Conservation (phyloP, 345 rosid genomes). For the Salix dunnii region DNA sequence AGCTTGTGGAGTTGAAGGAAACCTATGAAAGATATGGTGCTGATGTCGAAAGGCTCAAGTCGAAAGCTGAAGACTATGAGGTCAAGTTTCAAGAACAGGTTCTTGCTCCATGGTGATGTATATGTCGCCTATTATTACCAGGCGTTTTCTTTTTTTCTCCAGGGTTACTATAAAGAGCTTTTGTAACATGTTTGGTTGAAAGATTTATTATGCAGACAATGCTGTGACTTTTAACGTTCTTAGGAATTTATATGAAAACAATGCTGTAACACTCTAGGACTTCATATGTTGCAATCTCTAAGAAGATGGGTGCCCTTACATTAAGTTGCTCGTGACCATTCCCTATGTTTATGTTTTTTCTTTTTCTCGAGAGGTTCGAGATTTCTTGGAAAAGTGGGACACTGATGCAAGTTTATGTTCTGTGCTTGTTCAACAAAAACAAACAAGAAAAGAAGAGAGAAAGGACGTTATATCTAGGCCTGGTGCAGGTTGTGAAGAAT, state of each 20-base stretch:
- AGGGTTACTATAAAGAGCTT: background rate
- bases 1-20: constrained; percentile 49
- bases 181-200: background rate
- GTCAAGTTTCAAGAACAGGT: constrained; percentile 47
- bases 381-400: too few species aligned
- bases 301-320: background rate
- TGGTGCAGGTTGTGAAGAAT: too few species aligned
- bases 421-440: too few species aligned
- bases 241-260: background rate
- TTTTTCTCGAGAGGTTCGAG: background rate
- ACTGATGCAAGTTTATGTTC: too few species aligned
- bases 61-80: constrained; percentile 47
- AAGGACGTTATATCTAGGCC: too few species aligned
- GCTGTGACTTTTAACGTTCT: background rate
- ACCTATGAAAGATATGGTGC: constrained; percentile 30
- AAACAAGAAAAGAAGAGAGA: too few species aligned
- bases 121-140: background rate
- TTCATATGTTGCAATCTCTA: background rate
- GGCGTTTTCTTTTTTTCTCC: background rate
- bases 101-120: constrained; percentile 53
- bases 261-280: constrained; percentile 3
- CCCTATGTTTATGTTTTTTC: background rate
- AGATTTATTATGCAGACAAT: background rate
- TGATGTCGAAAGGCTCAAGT: constrained; percentile 39
- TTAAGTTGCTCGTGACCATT: background rate